phyloP scores from a whole-genome alignment of 75 land plant genomes.

The Adiantum capillusveneris region DNA sequence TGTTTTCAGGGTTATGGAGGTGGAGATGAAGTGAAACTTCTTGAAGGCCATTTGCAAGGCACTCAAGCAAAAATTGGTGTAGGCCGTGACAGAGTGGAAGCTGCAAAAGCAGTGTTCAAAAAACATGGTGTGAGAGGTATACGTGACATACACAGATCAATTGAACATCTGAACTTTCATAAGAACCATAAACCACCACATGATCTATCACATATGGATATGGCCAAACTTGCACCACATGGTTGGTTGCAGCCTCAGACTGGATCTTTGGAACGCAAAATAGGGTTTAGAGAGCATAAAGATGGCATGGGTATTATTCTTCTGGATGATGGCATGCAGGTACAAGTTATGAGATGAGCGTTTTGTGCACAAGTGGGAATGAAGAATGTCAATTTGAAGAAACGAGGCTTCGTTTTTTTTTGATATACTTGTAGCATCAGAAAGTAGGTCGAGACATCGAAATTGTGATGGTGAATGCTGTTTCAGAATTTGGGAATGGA shows the following conservation, averaged over 20 bases:
- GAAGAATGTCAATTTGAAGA: no score
- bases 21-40: constrained; percentile 85
- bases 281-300: neutral
- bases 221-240: neutral
- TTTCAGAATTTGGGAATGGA: constrained; percentile 71
- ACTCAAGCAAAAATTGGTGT: constrained; percentile 58
- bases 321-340: constrained; percentile 99
- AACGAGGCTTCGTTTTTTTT: no score
- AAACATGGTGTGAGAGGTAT: constrained; percentile 37
- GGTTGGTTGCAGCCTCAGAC: no score
- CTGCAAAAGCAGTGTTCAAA: constrained; percentile 39
- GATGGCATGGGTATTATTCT: constrained; percentile 54
- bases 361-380: no score
- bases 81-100: constrained; percentile 56
- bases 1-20: constrained; percentile 85
- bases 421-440: constrained; percentile 44
- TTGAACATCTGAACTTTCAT: no score
- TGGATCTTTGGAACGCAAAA: no score
- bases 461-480: constrained; percentile 83
- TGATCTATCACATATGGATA: no score
- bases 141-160: neutral
- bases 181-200: no score
- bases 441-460: constrained; percentile 64
- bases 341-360: no score
- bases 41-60: constrained; percentile 49